Evolutionary conservation across 2,329 filamentous ascomycete genomes (phyloP).

Genomic region (Microdochium paspali): DNA sequence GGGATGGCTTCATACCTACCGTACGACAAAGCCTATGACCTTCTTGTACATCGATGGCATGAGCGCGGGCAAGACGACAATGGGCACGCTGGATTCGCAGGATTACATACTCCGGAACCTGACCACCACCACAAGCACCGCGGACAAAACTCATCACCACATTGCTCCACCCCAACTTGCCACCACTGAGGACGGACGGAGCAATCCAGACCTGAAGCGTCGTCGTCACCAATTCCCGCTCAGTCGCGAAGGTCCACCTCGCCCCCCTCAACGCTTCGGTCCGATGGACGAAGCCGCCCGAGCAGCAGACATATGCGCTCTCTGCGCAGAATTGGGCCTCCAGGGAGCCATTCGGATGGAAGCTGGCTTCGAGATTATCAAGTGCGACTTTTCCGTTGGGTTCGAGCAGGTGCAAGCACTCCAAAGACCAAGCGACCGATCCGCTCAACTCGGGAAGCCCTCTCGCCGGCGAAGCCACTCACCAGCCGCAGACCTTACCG

Average conservation of each 20-base stretch:
- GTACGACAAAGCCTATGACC: constrained; percentile 31
- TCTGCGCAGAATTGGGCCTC: constrained; percentile 35
- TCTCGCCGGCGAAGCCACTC: no score
- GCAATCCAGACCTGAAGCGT: neutral
- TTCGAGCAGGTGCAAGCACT: constrained; percentile 1
- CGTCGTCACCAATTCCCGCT: neutral
- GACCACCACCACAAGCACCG: neutral
- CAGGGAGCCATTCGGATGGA: constrained; percentile 50
- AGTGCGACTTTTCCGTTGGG: constrained; percentile 34
- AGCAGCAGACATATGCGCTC: constrained; percentile 33
- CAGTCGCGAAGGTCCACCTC: neutral
- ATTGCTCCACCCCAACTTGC: no score
- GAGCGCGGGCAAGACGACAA: constrained; percentile 41
- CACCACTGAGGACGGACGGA: no score
- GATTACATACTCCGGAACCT: constrained; percentile 34
- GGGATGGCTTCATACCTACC: constrained; percentile 47
- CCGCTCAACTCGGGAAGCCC: no score
- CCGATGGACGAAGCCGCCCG: constrained; percentile 28
- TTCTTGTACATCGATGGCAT: constrained; percentile 51
- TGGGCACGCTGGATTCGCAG: constrained; percentile 45
- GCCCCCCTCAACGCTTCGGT: neutral
- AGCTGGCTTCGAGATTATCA: constrained; percentile 45
- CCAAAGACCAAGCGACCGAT: neutral
- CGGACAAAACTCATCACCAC: no score
- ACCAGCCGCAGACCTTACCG: no score